A percentile compares a stretch with the other conserved stretches of the same genome.
Evolutionary conservation across 192 early-diverging fungal species (phyloP).

Genomic region (Pecoramyces ruminantium): DNA sequence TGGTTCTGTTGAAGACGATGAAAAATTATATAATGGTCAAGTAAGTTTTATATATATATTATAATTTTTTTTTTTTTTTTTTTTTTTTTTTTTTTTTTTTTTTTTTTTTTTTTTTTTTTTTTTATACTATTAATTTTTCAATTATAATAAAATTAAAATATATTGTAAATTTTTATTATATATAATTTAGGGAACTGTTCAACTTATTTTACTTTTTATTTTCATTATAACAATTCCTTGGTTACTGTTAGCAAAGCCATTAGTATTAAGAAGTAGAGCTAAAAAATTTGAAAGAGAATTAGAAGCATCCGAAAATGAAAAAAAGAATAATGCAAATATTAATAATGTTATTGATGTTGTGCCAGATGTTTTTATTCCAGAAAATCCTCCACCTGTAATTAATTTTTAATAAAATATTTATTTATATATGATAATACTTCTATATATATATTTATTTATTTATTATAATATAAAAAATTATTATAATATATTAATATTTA

Average conservation of each 20-base stretch:
- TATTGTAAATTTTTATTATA: too few relatives aligned
- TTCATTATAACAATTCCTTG: conserved; percentile 85
- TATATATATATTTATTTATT: too few relatives aligned
- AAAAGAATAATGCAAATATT: background rate
- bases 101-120: too few relatives aligned
- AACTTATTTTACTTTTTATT: conserved; percentile 59
- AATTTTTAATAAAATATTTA: too few relatives aligned
- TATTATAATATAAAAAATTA: too few relatives aligned
- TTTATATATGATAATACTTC: too few relatives aligned
- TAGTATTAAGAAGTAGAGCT: conserved; percentile 62
- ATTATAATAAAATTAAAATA: too few relatives aligned
- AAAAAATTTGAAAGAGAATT: conserved; percentile 2
- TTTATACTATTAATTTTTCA: too few relatives aligned
- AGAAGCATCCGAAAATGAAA: background rate
- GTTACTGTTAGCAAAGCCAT: conserved; percentile 93
- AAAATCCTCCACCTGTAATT: background rate
- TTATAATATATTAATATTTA: too few relatives aligned
- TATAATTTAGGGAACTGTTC: conserved; percentile 23
- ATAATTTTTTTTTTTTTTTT: too few relatives aligned
- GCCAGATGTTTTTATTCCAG: background rate
- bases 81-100: too few relatives aligned
- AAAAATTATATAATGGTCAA: conserved; percentile 77
- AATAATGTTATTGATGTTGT: background rate
- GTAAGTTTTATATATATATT: conserved; percentile 8
- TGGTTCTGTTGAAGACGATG: conserved; percentile 46